Evolutionary conservation across 176 grass and related monocot genomes (phyloP), one percentile per base, ranked within the genome.

Genomic region (Oryza punctata): DNA sequence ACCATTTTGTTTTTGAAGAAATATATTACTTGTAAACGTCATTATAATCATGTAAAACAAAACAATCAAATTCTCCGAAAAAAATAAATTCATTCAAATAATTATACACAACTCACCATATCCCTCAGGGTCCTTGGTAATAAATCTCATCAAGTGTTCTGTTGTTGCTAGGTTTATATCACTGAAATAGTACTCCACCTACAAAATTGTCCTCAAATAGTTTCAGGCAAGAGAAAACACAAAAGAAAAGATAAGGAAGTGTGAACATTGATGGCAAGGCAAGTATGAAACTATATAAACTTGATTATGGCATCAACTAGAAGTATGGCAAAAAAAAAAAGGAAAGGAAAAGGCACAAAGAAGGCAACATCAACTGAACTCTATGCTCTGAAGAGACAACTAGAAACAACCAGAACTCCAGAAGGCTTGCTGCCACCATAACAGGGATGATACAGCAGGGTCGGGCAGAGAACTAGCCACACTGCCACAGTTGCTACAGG

Each of bases 161-260:
- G 92, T 97, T 23, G 94, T 97, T 57, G 92, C 92, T 52, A 97
- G 81, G 81, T 97, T 97, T 87, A 88, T 83, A 73, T 97, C 92
- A 85, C 94, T 97, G 75, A 94, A 97, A 92, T 97, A 97, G 75
- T 94, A 97, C 59, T 97, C 94, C 83, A 97, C 94, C 94, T 97
- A 87, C 30, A 83, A 81, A 74, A 82, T 80, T 64, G 16, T 78
- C 90, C 65, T 59, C 63, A 15, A 15, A 47, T 29, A 74, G 30
- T 38, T 25, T 65, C 37, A 69, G 52, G 24, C 78, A 63, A 26
- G 24, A 68, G 43, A 68, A 67, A 23, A 32, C 16, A 40, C 16
- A 52, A 78, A 80, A 32, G 3, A 73, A 75, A 45, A 71, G 2
- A 38, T 81, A 75, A 67, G 18, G 32, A 37, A 6, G 35, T 37